Base-by-base conservation (phyloP, 1,284 basidiomycete genomes). In the Irpex sp. region DNA sequence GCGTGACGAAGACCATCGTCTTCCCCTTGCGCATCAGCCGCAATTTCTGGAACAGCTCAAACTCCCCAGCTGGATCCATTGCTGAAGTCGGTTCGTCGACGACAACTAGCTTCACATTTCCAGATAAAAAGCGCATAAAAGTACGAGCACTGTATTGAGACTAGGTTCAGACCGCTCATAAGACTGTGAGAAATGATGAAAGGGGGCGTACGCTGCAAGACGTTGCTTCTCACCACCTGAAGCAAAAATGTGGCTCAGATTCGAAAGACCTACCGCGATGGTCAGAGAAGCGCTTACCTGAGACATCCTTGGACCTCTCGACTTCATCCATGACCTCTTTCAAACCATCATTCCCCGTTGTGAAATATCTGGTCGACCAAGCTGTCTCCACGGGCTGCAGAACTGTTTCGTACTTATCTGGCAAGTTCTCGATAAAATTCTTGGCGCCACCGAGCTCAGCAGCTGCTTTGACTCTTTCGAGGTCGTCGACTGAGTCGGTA, bases 1-100 rank as follows among this genome's bases (percentile, higher is more conserved):
- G 87, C 0, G 86, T 87, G 1, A 86, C 88, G 69, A 89, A 89
- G 15, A 89, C 72, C 87, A 89, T 89, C 0, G 87, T 89, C 72
- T 88, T 89, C 68, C 81, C 84, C 26, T 84, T 85, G 61, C 86
- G 77, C 35, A 89, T 69, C 2, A 74, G 70, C 13, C 85, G 80
- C 49, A 89, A 73, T 57, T 86, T 77, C 68, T 88, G 83, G 60
- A 89, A 89, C 2, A 89, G 75, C 69, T 89, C 89, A 89, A 54
- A 39, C 53, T 61, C 60, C 13, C 54, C 60, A 2, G 21, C 11
- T 9, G 60, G 60, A 47, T 57, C 54, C 11, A 57, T 57, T 8
- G 53, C 60, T 17, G 60, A 57, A 39, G 19, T 57, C 13, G 60
- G 60, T 31, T 61, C 59, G 37, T 61, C 59, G 17, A 61, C 59